Conservation (phyloP, 345 rosid genomes). For the Carallia brachiata region DNA sequence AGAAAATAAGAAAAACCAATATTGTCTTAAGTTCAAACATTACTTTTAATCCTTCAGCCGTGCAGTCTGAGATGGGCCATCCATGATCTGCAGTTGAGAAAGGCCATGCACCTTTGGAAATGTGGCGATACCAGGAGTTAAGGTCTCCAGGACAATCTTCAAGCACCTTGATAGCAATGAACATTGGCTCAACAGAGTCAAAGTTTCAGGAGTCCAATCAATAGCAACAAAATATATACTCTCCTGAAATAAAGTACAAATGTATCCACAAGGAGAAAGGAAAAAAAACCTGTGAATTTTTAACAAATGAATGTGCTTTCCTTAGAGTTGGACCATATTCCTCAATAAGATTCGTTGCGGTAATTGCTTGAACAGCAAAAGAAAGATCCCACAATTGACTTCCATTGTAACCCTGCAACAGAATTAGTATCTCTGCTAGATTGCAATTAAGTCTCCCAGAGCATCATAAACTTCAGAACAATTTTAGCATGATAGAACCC, state of each 20-base stretch:
- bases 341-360: conserved; percentile 63
- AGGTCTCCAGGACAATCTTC: conserved; percentile 90
- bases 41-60: conserved; percentile 94
- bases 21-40: conserved; percentile 9
- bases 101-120: conserved; percentile 99
- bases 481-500: background rate
- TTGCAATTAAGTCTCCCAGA: conserved; percentile 8
- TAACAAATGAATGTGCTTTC: conserved; percentile 64
- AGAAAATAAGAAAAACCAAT: conserved; percentile 7
- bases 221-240: background rate
- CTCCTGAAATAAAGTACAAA: background rate
- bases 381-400: conserved; percentile 95
- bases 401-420: conserved; percentile 89
- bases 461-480: conserved; percentile 5
- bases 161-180: conserved; percentile 48
- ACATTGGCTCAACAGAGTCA: conserved; percentile 14
- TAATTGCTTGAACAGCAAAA: conserved; percentile 82
- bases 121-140: conserved; percentile 82
- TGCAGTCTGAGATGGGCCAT: conserved; percentile 97
- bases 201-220: background rate
- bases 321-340: conserved; percentile 65
- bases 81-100: conserved; percentile 97
- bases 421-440: conserved; percentile 10
- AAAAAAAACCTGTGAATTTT: conserved; percentile 73
- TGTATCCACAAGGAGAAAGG: background rate